Evolutionary conservation across 345 rosid genomes (phyloP).

Genomic region (Bruguiera sexangula): DNA sequence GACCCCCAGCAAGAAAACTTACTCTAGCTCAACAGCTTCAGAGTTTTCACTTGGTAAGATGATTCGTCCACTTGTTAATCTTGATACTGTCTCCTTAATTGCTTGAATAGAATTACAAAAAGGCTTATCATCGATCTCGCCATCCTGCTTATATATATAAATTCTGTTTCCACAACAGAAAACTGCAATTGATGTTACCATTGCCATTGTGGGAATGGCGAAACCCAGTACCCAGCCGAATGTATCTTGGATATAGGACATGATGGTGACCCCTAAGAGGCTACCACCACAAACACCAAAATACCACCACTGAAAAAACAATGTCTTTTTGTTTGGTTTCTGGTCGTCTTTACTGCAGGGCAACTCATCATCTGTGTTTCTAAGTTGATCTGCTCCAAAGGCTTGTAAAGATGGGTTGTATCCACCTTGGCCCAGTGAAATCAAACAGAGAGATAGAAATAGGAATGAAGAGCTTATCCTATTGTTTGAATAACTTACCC

Average conservation of each 20-base stretch:
- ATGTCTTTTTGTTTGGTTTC: slow-evolving; percentile 44
- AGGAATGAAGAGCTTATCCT: slow-evolving; percentile 49
- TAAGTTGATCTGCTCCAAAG: slow-evolving; percentile 85
- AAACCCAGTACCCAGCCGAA: slow-evolving; percentile 91
- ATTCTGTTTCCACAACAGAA: slow-evolving; percentile 59
- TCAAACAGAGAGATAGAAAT: slow-evolving; percentile 64
- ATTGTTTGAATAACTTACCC: slow-evolving; percentile 43
- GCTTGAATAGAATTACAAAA: slow-evolving; percentile 25
- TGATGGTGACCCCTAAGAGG: slow-evolving; percentile 73
- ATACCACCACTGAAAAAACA: slow-evolving; percentile 93
- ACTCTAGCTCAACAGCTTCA: slow-evolving; percentile 66
- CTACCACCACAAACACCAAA: slow-evolving; percentile 85
- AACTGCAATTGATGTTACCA: slow-evolving; percentile 51
- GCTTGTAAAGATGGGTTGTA: slow-evolving; percentile 89
- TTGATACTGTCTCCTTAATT: slow-evolving; percentile 36
- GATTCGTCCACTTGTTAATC: slow-evolving; percentile 29
- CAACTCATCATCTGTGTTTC: slow-evolving; percentile 36
- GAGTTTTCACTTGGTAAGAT: slow-evolving; percentile 38
- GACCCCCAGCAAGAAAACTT: slow-evolving; percentile 32
- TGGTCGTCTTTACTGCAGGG: slow-evolving; percentile 39
- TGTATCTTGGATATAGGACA: slow-evolving; percentile 88
- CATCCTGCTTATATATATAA: slow-evolving; percentile 37
- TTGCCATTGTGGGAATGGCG: slow-evolving; percentile 69
- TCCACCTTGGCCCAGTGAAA: slow-evolving; percentile 81
- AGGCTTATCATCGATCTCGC: slow-evolving; percentile 17